Evolutionary conservation across 2,329 filamentous ascomycete species (phyloP), one percentile per base, ranked within the genome.

Genomic region (Aureobasidium melanogenum): DNA sequence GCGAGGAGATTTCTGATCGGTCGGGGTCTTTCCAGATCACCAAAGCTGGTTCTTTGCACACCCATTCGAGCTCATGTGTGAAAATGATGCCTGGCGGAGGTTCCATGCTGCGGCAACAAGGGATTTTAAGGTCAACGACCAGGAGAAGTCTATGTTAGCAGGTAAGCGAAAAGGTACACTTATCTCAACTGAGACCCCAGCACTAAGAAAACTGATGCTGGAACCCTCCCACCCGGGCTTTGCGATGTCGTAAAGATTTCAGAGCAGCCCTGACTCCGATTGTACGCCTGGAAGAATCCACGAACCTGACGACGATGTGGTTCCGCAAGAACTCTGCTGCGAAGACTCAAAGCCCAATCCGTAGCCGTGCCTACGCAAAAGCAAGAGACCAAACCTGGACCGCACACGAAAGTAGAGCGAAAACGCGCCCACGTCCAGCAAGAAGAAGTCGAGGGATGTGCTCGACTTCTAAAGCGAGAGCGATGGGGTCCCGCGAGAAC

Each of bases 221-320:
- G 30, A 58, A 47, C 54, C 41, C 54, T 34, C 54, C 54, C 54
- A 47, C 54, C 54, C 54, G 41, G 54, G 54, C 54, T 58, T 58
- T 43, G 30, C 28, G 24, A 58, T 2, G 38, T 7, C 2, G 38
- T 38, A 38, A 1, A 22, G 39, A 2, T 10, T 15, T 58, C 28
- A 46, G 54, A 58, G 54, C 15, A 58, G 41, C 54, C 54, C 54
- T 58, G 54, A 47, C 54, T 58, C 41, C 19, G 26, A 15, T 8
- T n/a, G 36, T 19, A 39, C 3, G 19, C 17, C 15, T n/a, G 17
- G 7, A 19, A 39, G 2, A 19, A 39, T 19, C 5, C 36, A 39
- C 43, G 24, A 28, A 17, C 4, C 19, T 10, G 32, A 51, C 1
- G 14, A 36, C 15, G 14, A 52, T 38, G 22, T 12, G 32, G 48